These are phyloP conservation scores for Saccharomycopsis guyanensis DNA, from an alignment of 805 yeast species.

Conservation along the genomic window DNA sequence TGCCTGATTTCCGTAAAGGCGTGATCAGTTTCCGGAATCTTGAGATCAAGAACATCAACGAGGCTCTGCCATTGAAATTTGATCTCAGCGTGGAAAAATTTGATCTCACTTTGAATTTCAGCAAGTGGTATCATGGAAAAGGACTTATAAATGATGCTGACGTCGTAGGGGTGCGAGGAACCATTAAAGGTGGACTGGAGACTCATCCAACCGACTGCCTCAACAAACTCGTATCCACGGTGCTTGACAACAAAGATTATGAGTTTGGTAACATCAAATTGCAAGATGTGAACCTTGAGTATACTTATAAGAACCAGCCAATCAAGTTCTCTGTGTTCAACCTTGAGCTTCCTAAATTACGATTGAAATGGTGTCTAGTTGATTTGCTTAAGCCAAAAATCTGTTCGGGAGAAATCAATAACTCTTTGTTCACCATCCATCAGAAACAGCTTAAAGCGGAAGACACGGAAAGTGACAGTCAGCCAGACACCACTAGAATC, in stretches of 20 bases:
- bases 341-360: slow-evolving; percentile 53
- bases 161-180: slow-evolving; percentile 77
- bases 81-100: slow-evolving; percentile 76
- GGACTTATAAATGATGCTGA: slow-evolving; percentile 79
- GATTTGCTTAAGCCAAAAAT: slow-evolving; percentile 66
- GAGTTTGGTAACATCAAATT: slow-evolving; percentile 10
- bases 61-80: slow-evolving; percentile 39
- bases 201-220: slow-evolving; percentile 5
- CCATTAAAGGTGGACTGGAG: slow-evolving; percentile 23
- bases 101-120: slow-evolving; percentile 68
- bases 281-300: slow-evolving; percentile 13
- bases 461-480: background rate
- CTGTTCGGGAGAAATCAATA: slow-evolving; percentile 67
- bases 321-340: slow-evolving; percentile 52
- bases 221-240: slow-evolving; percentile 4
- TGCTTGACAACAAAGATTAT: slow-evolving; percentile 13
- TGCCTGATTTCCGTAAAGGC: slow-evolving; percentile 18
- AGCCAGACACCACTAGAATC: slow-evolving; percentile 13
- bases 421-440: slow-evolving; percentile 69
- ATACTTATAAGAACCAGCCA: slow-evolving; percentile 25
- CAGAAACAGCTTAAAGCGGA: slow-evolving; percentile 45
- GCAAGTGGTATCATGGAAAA: slow-evolving; percentile 79
- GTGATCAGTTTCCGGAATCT: slow-evolving; percentile 16
- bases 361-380: slow-evolving; percentile 49
- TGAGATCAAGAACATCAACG: background rate